Percentiles rank a stretch among this genome's conserved stretches.
Evolutionary conservation across 2,329 filamentous ascomycete genomes (phyloP).

Genomic region (Calonectria montana): DNA sequence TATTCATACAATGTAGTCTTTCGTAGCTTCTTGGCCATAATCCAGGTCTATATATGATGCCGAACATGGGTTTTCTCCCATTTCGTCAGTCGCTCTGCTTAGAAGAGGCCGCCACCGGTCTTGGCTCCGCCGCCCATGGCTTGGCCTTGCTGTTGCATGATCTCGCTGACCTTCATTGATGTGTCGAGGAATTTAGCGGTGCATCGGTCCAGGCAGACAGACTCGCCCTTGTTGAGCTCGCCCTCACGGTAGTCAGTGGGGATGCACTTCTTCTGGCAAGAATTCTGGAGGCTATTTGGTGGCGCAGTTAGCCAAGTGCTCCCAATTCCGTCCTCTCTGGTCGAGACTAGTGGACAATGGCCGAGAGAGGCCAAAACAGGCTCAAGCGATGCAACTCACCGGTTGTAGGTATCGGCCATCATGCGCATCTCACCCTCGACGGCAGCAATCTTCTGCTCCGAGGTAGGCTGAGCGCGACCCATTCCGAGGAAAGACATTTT

Average conservation of each 20-base stretch:
- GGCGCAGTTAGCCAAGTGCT: background rate
- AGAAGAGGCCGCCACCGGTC: slow-evolving; percentile 50
- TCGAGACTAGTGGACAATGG: background rate
- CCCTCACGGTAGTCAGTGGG: slow-evolving; percentile 92
- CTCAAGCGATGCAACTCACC: slow-evolving; percentile 64
- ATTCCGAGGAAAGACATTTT: slow-evolving; percentile 61
- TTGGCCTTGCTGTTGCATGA: slow-evolving; percentile 90
- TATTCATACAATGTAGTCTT: slow-evolving; percentile 37
- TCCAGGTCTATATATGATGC: background rate
- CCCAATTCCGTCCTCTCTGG: too few relatives aligned
- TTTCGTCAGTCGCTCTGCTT: slow-evolving; percentile 7
- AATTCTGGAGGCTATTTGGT: slow-evolving; percentile 78
- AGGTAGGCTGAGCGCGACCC: slow-evolving; percentile 82
- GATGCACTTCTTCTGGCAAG: slow-evolving; percentile 94
- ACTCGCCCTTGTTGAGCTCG: slow-evolving; percentile 99
- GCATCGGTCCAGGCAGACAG: slow-evolving; percentile 97
- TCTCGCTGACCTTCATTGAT: slow-evolving; percentile 96
- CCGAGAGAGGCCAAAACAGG: background rate
- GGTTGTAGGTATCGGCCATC: slow-evolving; percentile 97
- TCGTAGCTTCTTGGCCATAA: background rate
- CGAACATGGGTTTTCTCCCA: background rate
- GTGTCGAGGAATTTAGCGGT: slow-evolving; percentile 99
- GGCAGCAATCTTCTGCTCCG: slow-evolving; percentile 95
- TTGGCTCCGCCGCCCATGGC: slow-evolving; percentile 63
- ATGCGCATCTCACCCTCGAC: slow-evolving; percentile 98